A percentile compares a stretch with the other conserved stretches of the same genome.
phyloP scores from a whole-genome alignment of 73 alveolate species.

The Tetrahymena borealis region DNA sequence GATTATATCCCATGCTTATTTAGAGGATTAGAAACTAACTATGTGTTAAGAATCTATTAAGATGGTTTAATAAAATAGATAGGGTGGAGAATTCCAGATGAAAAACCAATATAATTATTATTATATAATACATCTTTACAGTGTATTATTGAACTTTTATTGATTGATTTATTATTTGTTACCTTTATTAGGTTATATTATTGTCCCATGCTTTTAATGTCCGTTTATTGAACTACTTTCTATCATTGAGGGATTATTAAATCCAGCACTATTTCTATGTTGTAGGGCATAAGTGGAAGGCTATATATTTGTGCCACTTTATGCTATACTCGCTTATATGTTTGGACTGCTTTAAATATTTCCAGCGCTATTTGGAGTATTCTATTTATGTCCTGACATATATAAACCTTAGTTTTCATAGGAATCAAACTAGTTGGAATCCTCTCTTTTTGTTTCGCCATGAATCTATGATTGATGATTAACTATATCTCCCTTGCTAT shows the following conservation, averaged over 20 bases:
- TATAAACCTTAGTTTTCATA: neutral
- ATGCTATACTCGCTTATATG: neutral
- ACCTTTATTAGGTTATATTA: neutral
- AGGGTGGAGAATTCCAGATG: too few relatives aligned
- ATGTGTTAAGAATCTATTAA: too few relatives aligned
- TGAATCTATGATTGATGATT: neutral
- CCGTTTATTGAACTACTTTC: neutral
- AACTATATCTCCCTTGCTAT: neutral
- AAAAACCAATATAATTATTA: too few relatives aligned
- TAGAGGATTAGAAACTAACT: too few relatives aligned
- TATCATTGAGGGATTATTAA: neutral
- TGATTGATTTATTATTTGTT: neutral
- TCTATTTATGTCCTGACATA: neutral
- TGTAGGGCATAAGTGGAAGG: neutral
- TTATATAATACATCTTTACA: too few relatives aligned
- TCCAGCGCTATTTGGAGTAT: neutral
- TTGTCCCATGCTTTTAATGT: neutral
- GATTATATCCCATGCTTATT: too few relatives aligned
- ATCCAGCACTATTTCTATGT: neutral
- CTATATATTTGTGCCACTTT: neutral
- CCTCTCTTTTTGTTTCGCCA: neutral
- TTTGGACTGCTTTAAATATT: neutral
- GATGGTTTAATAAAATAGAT: too few relatives aligned
- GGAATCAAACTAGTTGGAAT: neutral
- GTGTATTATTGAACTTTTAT: too few relatives aligned